Conservation (phyloP, 2,329 filamentous ascomycete genomes). For the Raffaelea ambrosiae region DNA sequence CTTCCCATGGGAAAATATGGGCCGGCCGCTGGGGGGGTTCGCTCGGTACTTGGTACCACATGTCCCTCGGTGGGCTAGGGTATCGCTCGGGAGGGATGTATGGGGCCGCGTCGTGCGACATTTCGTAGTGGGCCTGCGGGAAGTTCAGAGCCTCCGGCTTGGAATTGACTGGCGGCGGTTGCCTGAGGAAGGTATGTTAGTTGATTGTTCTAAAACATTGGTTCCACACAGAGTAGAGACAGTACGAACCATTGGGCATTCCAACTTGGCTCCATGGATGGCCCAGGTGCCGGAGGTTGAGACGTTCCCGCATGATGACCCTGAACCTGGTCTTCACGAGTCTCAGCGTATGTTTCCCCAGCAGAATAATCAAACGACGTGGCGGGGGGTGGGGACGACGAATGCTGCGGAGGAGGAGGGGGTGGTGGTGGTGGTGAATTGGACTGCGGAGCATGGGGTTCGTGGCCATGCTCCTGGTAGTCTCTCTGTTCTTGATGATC, state of each 20-base stretch:
- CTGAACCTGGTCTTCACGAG: conserved; percentile 30
- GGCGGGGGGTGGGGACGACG: conserved; percentile 18
- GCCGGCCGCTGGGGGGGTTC: conserved; percentile 51
- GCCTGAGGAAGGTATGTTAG: conserved; percentile 32
- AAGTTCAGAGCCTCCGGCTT: conserved; percentile 82
- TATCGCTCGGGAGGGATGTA: conserved; percentile 73
- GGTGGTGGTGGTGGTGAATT: conserved; percentile 1
- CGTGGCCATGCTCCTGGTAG: conserved; percentile 2
- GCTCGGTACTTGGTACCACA: conserved; percentile 80
- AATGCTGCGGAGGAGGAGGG: conserved; percentile 16
- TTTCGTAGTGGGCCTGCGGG: conserved; percentile 68
- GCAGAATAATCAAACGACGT: conserved; percentile 26
- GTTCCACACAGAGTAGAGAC: neutral
- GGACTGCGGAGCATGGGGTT: conserved; percentile 1
- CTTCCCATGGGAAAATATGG: conserved; percentile 89
- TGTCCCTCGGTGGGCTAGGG: conserved; percentile 74
- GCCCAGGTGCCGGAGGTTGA: conserved; percentile 26
- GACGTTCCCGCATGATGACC: conserved; percentile 22
- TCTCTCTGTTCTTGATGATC: conserved; percentile 12
- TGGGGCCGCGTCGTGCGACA: conserved; percentile 66
- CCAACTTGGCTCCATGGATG: conserved; percentile 29
- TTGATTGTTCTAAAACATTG: neutral
- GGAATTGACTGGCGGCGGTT: conserved; percentile 56
- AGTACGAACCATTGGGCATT: conserved; percentile 43
- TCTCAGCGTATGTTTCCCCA: conserved; percentile 38